A percentile compares a stretch with the other conserved stretches of the same genome.
phyloP scores from a whole-genome alignment of 106 monocot genomes.

The Dendrobium huoshanense region DNA sequence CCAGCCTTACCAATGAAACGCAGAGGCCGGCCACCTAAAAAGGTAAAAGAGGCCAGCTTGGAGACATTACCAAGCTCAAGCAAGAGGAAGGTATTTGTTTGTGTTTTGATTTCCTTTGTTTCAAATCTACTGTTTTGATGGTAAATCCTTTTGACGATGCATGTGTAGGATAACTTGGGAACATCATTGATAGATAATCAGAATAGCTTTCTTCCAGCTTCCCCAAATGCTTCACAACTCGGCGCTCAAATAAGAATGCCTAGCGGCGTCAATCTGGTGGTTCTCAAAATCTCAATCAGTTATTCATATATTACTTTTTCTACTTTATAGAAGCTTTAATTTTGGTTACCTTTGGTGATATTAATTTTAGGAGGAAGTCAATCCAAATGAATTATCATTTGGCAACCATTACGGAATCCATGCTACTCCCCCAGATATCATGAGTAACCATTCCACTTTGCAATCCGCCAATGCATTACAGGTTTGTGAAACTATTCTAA shows the following conservation, averaged over 20 bases:
- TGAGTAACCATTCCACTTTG: slow-evolving; percentile 18
- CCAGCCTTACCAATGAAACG: slow-evolving; percentile 30
- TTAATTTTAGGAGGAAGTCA: slow-evolving; percentile 36
- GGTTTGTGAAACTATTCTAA: slow-evolving; percentile 18
- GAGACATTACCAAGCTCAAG: slow-evolving; percentile 19
- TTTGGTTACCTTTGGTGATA: slow-evolving; percentile 2
- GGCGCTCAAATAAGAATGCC: slow-evolving; percentile 31
- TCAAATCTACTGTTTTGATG: background rate
- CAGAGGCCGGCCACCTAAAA: slow-evolving; percentile 55
- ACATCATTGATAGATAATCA: slow-evolving; percentile 19
- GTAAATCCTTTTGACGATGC: slow-evolving; percentile 1
- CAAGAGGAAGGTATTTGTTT: slow-evolving; percentile 22
- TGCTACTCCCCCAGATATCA: slow-evolving; percentile 27
- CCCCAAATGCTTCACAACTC: slow-evolving; percentile 31
- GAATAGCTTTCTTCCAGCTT: slow-evolving; percentile 18
- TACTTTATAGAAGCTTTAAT: background rate
- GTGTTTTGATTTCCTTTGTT: background rate
- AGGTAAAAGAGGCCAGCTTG: slow-evolving; percentile 24
- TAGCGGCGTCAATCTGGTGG: slow-evolving; percentile 35
- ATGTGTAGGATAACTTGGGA: slow-evolving; percentile 23
- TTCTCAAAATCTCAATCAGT: slow-evolving; percentile 7
- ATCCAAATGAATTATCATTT: slow-evolving; percentile 45
- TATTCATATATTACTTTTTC: background rate
- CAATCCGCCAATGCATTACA: slow-evolving; percentile 27
- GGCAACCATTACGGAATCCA: slow-evolving; percentile 29